Percentiles rank a stretch among this genome's conserved stretches.
Conservation (phyloP, 192 early-diverging fungal species). For the Coemansia sp. region DNA sequence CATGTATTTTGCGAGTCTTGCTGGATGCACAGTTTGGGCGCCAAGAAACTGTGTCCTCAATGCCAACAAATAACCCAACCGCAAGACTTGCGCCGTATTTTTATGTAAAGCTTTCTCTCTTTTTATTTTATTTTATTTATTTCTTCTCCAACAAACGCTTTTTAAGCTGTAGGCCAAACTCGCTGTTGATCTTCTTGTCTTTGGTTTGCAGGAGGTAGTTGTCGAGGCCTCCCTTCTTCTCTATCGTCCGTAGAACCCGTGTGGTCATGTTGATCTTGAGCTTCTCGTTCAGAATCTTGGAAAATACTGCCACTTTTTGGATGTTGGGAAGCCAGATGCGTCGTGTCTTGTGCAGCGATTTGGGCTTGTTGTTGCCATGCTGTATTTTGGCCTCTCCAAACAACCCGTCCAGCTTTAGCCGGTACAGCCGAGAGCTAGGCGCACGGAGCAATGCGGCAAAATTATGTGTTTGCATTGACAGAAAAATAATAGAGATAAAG, state of each 20-base stretch:
- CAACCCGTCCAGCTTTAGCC: conserved; percentile 37
- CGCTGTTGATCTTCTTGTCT: conserved; percentile 63
- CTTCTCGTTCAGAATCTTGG: conserved; percentile 58
- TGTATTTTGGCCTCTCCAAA: conserved; percentile 31
- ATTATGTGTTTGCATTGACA: conserved; percentile 20
- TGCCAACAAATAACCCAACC: conserved; percentile 84
- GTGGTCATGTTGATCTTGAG: conserved; percentile 65
- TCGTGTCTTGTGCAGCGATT: conserved; percentile 70
- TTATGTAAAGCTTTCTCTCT: conserved; percentile 59
- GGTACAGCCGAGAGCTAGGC: conserved; percentile 36
- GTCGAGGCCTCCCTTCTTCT: conserved; percentile 82
- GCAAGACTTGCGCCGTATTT: conserved; percentile 75
- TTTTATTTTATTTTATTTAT: not conserved
- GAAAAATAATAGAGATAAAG: conserved; percentile 1
- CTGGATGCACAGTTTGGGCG: conserved; percentile 80
- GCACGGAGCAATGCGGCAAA: conserved; percentile 18
- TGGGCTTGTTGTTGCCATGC: conserved; percentile 53
- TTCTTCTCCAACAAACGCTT: conserved; percentile 26
- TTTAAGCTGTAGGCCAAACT: conserved; percentile 60
- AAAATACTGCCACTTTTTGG: conserved; percentile 64
- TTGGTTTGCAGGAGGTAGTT: conserved; percentile 67
- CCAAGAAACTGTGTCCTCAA: conserved; percentile 88
- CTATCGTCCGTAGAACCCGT: conserved; percentile 68
- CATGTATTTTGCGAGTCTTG: conserved; percentile 90
- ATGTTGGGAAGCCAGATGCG: conserved; percentile 79